phyloP scores from a whole-genome alignment of 1,139 yeast genomes.

The Suhomyces bokatorum region DNA sequence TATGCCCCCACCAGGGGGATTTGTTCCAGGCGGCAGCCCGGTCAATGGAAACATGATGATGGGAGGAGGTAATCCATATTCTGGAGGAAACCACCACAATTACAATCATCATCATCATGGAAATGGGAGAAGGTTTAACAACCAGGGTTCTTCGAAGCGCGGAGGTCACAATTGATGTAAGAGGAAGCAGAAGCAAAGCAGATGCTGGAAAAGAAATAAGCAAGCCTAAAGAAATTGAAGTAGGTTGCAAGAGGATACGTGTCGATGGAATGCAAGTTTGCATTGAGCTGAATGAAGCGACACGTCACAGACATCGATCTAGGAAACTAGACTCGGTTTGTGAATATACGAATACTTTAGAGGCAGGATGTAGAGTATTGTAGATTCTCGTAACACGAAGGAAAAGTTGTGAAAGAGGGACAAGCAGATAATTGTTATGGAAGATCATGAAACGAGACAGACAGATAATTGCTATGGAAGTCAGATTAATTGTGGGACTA shows the following conservation, averaged over 20 bases:
- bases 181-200: background rate
- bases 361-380: background rate
- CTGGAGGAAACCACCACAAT: conserved; percentile 13
- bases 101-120: conserved; percentile 13
- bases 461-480: no score
- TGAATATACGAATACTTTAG: background rate
- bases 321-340: background rate
- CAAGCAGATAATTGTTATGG: no score
- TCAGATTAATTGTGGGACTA: background rate
- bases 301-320: background rate
- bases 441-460: no score
- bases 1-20: conserved; percentile 34
- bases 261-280: background rate
- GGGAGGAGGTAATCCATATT: conserved; percentile 18
- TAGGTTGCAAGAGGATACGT: background rate
- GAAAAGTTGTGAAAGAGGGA: no score
- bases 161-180: conserved; percentile 13
- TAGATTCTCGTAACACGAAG: no score
- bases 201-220: background rate
- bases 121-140: conserved; percentile 15
- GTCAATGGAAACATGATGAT: conserved; percentile 29
- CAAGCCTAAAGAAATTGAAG: background rate
- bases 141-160: conserved; percentile 13
- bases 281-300: no score
- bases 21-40: conserved; percentile 33